Evolutionary conservation across 2,329 filamentous ascomycete genomes (phyloP).

Genomic region (Dothideomycetes sp.): DNA sequence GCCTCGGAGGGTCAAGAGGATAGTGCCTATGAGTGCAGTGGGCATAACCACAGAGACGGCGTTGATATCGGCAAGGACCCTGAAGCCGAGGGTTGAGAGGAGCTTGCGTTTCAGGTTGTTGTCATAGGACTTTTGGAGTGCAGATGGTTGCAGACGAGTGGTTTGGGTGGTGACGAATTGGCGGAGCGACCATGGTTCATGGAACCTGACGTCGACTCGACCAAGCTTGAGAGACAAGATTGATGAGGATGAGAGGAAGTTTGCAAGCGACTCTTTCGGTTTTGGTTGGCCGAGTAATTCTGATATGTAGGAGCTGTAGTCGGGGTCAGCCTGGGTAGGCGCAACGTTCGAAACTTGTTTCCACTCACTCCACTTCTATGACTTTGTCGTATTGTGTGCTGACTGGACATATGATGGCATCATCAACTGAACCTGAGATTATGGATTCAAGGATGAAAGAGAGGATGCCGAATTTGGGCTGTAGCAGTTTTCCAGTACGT

Average conservation of each 20-base stretch:
- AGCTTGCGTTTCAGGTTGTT: constrained; percentile 52
- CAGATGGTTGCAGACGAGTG: constrained; percentile 36
- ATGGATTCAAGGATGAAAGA: constrained; percentile 86
- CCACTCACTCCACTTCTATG: constrained; percentile 69
- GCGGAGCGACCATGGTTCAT: constrained; percentile 87
- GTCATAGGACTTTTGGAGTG: constrained; percentile 28
- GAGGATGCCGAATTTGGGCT: constrained; percentile 91
- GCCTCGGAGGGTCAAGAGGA: constrained; percentile 80
- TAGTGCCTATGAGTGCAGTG: constrained; percentile 87
- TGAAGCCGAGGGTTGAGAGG: constrained; percentile 79
- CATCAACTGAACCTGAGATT: constrained; percentile 74
- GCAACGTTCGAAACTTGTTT: neutral
- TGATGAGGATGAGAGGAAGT: constrained; percentile 81
- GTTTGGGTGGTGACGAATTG: constrained; percentile 73
- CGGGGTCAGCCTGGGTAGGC: neutral
- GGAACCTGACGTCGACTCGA: constrained; percentile 87
- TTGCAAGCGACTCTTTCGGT: constrained; percentile 82
- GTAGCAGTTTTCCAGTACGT: constrained; percentile 82
- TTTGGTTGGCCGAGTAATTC: constrained; percentile 91
- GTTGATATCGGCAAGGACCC: constrained; percentile 89
- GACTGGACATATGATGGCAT: constrained; percentile 88
- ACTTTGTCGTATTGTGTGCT: constrained; percentile 99
- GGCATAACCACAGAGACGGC: constrained; percentile 96
- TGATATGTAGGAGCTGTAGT: constrained; percentile 71
- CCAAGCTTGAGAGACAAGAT: constrained; percentile 82